phyloP scores from a whole-genome alignment of 163 green algal species.

The Trebouxiophyceae sp. region DNA sequence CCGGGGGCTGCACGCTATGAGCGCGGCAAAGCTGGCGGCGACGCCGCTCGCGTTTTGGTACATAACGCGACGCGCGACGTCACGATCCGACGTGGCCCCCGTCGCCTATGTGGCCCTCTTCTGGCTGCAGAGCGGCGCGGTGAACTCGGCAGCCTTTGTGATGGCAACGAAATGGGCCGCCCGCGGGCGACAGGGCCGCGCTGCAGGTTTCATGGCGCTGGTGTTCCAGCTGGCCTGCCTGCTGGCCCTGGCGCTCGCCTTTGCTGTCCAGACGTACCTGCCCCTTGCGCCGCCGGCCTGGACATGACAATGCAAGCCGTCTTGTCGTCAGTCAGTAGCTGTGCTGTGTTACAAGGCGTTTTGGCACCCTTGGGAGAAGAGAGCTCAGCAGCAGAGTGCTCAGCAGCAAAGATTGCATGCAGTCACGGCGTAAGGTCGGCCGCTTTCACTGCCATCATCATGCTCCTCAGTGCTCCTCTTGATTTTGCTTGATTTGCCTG shows the following conservation, averaged over 20 bases:
- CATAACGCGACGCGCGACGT: conserved; percentile 20
- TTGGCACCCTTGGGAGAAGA: no score
- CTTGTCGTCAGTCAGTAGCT: no score
- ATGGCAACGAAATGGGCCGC: conserved; percentile 50
- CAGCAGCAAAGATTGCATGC: no score
- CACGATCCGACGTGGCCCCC: conserved; percentile 21
- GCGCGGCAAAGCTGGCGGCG: neutral
- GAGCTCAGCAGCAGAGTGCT: no score
- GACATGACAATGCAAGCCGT: no score
- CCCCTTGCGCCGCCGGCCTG: no score
- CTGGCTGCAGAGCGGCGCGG: conserved; percentile 44
- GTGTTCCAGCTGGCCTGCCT: conserved; percentile 62
- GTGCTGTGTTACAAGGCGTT: no score
- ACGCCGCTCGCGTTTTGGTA: conserved; percentile 9
- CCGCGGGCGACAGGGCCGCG: neutral
- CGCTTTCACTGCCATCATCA: no score
- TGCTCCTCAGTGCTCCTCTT: no score
- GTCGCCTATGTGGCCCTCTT: conserved; percentile 42
- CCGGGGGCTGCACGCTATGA: conserved; percentile 4
- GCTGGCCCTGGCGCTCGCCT: conserved; percentile 41
- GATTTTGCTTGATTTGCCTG: no score
- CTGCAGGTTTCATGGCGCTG: conserved; percentile 57
- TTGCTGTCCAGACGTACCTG: conserved; percentile 10
- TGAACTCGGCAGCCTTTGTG: conserved; percentile 66
- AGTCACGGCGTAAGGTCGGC: no score